Base-by-base conservation (phyloP, 192 early-diverging fungal species). In the Diversispora eburnea region DNA sequence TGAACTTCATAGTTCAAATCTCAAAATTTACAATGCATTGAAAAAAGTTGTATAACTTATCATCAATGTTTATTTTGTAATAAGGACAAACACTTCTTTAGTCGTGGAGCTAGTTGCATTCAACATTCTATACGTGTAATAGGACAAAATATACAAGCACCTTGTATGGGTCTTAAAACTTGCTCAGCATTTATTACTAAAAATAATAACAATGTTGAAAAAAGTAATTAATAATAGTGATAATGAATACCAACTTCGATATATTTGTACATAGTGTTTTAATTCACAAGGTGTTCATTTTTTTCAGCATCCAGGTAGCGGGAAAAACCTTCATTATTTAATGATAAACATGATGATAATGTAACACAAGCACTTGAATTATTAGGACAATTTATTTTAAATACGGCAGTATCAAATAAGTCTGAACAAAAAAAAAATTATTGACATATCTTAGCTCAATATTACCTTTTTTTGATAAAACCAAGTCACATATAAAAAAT, bases 281-380 rank as follows among this genome's bases (percentile, higher is more conserved):
- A 55, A 42, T 42, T 45, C 6, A 57, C 15, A 70, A 45, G n/a
- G 68, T 7, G 41, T 49, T 0, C 12, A 70, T 25, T 70, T 57
- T 57, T 70, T 56, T 70, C 10, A 70, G 42, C 0, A 9, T 4
- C 33, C 13, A 25, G 54, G 42, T 43, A 56, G 25, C 43, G 39
- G 39, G 46, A 70, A 57, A 12, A 39, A 57, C 4, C 12, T 39
- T 58, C 57, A 42, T 42, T 33, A 8, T 70, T 12, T 56, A 6
- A 57, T 22, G n/a, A 70, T 42, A 70, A 70, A 45, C 42, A 70
- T 70, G n/a, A 41, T 15, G 15, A 70, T 56, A 15, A 58, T 56
- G 41, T 15, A n/a, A 56, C 33, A 8, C 15, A 70, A 56, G 25
- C 9, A 57, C 4, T 70, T n/a, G 41, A 70, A 57, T 33, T 70